Conservation (phyloP, 164 flowering plant genomes). For the Stephania yunnanensis region DNA sequence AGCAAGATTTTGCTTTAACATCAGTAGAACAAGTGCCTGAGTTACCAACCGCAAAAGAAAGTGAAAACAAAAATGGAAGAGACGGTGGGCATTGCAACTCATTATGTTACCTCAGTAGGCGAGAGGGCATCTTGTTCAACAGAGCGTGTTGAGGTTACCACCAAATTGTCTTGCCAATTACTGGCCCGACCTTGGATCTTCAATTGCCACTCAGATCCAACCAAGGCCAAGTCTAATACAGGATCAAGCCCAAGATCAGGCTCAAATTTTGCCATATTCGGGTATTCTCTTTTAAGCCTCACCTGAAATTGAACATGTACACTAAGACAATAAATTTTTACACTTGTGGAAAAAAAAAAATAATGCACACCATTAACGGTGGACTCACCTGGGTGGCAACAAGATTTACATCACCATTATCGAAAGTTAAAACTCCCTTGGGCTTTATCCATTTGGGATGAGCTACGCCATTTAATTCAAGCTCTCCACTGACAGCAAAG, state of each 20-base stretch:
- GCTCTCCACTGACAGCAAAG: slow-evolving; percentile 92
- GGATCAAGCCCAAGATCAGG: slow-evolving; percentile 96
- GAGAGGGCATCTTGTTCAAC: slow-evolving; percentile 94
- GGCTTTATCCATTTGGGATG: slow-evolving; percentile 91
- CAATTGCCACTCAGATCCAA: slow-evolving; percentile 98
- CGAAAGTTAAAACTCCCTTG: slow-evolving; percentile 81
- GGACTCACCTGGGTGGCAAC: slow-evolving; percentile 86
- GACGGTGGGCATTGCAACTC: neutral
- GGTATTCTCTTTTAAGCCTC: slow-evolving; percentile 88
- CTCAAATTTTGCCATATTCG: slow-evolving; percentile 93
- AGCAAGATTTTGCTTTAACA: neutral
- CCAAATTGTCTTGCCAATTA: slow-evolving; percentile 95
- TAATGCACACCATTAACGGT: slow-evolving; percentile 1
- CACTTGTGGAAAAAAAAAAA: neutral
- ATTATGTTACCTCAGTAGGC: slow-evolving; percentile 67
- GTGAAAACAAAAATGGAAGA: no score
- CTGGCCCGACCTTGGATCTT: slow-evolving; percentile 95
- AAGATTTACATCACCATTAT: slow-evolving; percentile 96
- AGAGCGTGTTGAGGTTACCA: slow-evolving; percentile 92
- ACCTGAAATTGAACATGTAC: slow-evolving; percentile 43
- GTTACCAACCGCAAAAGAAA: neutral
- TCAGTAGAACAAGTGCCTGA: neutral
- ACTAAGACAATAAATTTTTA: slow-evolving; percentile 13
- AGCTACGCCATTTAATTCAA: slow-evolving; percentile 86
- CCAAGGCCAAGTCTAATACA: slow-evolving; percentile 81